Percentiles rank a stretch among this genome's conserved stretches.
phyloP scores from a whole-genome alignment of 108 stramenopile genomes.

The Epipyxis sp. region DNA sequence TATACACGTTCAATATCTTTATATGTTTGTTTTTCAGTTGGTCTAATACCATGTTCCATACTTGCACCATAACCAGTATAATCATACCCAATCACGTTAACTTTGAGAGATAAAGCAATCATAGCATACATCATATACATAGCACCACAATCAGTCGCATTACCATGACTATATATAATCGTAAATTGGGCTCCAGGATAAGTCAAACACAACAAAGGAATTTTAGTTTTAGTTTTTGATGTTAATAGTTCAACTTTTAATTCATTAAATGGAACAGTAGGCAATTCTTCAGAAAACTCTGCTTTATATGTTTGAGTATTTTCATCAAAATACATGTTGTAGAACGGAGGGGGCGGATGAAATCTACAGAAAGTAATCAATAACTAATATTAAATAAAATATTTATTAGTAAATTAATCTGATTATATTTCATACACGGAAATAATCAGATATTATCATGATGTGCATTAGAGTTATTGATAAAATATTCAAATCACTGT shows the following conservation, averaged over 20 bases:
- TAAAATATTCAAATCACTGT: no score
- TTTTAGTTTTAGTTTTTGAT: constrained; percentile 53
- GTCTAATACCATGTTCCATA: constrained; percentile 64
- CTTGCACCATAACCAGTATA: constrained; percentile 78
- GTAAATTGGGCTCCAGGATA: constrained; percentile 45
- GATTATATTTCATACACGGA: no score
- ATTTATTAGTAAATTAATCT: no score
- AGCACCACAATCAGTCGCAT: constrained; percentile 79
- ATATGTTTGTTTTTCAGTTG: constrained; percentile 75
- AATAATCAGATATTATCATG: no score
- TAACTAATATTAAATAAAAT: no score
- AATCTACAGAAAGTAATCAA: no score
- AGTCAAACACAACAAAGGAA: constrained; percentile 60
- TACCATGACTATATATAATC: constrained; percentile 78
- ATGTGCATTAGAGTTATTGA: no score
- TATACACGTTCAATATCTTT: constrained; percentile 74
- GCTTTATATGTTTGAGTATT: no score
- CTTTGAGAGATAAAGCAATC: constrained; percentile 44
- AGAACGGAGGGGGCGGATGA: no score
- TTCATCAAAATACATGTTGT: no score
- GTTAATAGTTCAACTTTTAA: not conserved
- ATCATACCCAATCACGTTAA: constrained; percentile 76
- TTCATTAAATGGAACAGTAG: not conserved
- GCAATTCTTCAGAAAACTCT: not conserved
- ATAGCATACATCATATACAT: constrained; percentile 53